These are phyloP conservation scores for Byssothecium circinans DNA, from an alignment of 2,329 filamentous ascomycete species.

Conservation along the genomic window DNA sequence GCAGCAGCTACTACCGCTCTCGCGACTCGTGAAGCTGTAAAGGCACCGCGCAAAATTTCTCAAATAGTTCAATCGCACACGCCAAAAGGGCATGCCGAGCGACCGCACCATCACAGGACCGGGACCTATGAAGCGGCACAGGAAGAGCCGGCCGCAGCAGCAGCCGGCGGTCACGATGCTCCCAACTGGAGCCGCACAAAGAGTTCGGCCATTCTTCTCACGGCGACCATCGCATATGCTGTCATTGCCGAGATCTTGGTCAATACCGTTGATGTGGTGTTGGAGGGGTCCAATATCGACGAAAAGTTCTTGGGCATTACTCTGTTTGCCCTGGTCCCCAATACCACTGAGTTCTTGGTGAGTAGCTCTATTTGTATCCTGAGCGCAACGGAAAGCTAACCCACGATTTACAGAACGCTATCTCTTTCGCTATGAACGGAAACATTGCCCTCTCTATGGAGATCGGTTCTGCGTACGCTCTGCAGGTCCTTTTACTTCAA, in stretches of 20 bases:
- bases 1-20: slow-evolving; percentile 88
- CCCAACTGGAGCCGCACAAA: slow-evolving; percentile 96
- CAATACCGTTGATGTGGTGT: slow-evolving; percentile 93
- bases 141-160: slow-evolving; percentile 51
- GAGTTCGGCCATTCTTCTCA: slow-evolving; percentile 84
- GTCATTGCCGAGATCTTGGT: slow-evolving; percentile 96
- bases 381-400: slow-evolving; percentile 2
- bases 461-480: slow-evolving; percentile 93
- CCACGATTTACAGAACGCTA: slow-evolving; percentile 71
- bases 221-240: slow-evolving; percentile 90
- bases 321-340: slow-evolving; percentile 92
- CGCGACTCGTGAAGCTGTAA: slow-evolving; percentile 75
- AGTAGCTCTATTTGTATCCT: slow-evolving; percentile 36
- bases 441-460: slow-evolving; percentile 99
- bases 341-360: slow-evolving; percentile 96
- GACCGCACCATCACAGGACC: slow-evolving; percentile 42
- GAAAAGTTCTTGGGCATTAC: slow-evolving; percentile 98
- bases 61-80: slow-evolving; percentile 40
- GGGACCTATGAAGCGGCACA: slow-evolving; percentile 49
- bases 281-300: slow-evolving; percentile 87
- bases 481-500: slow-evolving; percentile 94
- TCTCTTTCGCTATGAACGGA: slow-evolving; percentile 99
- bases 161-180: slow-evolving; percentile 78
- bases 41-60: slow-evolving; percentile 55
- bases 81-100: slow-evolving; percentile 41